phyloP scores from a whole-genome alignment of 2,329 filamentous ascomycete species.

The Monosporascus sp. region DNA sequence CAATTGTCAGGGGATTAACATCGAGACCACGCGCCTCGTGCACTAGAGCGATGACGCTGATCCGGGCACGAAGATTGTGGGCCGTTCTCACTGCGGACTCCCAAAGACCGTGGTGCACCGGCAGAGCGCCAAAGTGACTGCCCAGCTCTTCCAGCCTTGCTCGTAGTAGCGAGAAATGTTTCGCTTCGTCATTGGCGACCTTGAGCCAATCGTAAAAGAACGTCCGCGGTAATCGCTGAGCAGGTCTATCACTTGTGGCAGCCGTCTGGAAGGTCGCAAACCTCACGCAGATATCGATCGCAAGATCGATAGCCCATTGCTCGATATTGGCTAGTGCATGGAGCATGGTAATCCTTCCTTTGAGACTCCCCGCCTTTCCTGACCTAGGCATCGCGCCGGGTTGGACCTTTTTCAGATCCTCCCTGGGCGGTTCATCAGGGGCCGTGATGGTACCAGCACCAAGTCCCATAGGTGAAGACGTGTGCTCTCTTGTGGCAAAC shows the following conservation, averaged over 20 bases:
- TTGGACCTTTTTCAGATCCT: constrained; percentile 32
- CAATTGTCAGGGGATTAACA: constrained; percentile 41
- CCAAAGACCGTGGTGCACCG: constrained; percentile 41
- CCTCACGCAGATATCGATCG: constrained; percentile 41
- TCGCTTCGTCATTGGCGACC: constrained; percentile 41
- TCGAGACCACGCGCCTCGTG: constrained; percentile 42
- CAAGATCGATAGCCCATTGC: constrained; percentile 42
- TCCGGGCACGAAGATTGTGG: constrained; percentile 38
- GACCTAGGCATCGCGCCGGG: constrained; percentile 34
- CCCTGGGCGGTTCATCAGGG: constrained; percentile 36
- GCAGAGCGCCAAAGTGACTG: constrained; percentile 37
- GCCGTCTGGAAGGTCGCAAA: constrained; percentile 38
- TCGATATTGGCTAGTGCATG: constrained; percentile 44
- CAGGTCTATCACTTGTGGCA: constrained; percentile 5
- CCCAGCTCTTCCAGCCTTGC: constrained; percentile 39
- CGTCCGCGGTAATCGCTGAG: constrained; percentile 32
- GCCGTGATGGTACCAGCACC: constrained; percentile 30
- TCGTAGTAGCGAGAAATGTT: constrained; percentile 41
- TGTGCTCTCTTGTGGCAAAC: constrained; percentile 33
- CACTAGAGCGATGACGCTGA: constrained; percentile 42
- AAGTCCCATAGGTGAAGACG: constrained; percentile 35
- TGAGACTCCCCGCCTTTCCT: constrained; percentile 36
- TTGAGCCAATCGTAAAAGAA: constrained; percentile 45
- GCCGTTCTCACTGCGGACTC: constrained; percentile 36
- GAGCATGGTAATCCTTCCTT: constrained; percentile 40